Evolutionary conservation across 371 early-diverging fungal species (phyloP).

Genomic region (Caulochytrium protostelioides): DNA sequence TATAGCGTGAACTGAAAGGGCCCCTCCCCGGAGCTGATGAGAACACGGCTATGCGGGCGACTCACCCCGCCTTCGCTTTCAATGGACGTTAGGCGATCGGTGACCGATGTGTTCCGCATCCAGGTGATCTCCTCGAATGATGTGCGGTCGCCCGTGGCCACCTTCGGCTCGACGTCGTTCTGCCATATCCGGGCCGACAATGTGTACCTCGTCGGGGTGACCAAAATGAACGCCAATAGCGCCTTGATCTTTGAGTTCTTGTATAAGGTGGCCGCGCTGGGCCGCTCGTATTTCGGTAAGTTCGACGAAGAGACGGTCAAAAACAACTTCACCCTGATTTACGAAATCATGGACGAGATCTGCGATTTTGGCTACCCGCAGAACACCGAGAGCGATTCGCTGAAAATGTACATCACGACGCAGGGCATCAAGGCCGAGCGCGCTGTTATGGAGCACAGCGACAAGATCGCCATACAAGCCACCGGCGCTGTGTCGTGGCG

Average conservation of each 20-base stretch:
- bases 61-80: neutral
- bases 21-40: neutral
- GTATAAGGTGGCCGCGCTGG: slow-evolving; percentile 49
- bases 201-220: slow-evolving; percentile 64
- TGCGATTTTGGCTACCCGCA: slow-evolving; percentile 83
- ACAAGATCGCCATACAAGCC: slow-evolving; percentile 69
- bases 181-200: slow-evolving; percentile 79
- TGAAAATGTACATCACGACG: slow-evolving; percentile 72
- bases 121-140: slow-evolving; percentile 83
- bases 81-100: slow-evolving; percentile 48
- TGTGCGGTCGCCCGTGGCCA: slow-evolving; percentile 74
- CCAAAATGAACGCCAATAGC: slow-evolving; percentile 60
- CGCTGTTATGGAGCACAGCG: slow-evolving; percentile 41
- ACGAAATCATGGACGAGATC: slow-evolving; percentile 75
- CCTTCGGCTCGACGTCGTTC: slow-evolving; percentile 62
- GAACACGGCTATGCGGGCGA: neutral
- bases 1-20: neutral
- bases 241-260: slow-evolving; percentile 67
- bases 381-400: slow-evolving; percentile 63
- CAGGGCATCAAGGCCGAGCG: slow-evolving; percentile 61
- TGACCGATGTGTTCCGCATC: slow-evolving; percentile 85
- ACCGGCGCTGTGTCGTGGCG: slow-evolving; percentile 78
- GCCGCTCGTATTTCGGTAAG: slow-evolving; percentile 61
- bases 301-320: slow-evolving; percentile 75
- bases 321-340: slow-evolving; percentile 72